Percentiles rank a stretch among this genome's conserved stretches.
These are phyloP conservation scores for Arachnomyces sp. DNA, from an alignment of 2,329 filamentous ascomycete species.

Conservation along the genomic window DNA sequence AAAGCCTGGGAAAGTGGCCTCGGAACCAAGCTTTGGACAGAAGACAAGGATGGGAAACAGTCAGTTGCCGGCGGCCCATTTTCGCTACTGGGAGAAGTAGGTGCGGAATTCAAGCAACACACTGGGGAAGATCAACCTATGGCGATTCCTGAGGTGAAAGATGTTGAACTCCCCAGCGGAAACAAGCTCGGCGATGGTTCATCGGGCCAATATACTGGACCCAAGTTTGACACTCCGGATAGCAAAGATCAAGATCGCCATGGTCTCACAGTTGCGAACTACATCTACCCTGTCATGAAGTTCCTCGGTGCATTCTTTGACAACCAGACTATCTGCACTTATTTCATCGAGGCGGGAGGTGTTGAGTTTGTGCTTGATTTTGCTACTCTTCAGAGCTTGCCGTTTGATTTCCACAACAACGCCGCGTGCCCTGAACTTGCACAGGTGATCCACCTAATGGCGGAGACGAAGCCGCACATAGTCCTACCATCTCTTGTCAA, in stretches of 20 bases:
- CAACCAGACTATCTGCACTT: conserved; percentile 63
- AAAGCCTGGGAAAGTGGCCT: conserved; percentile 63
- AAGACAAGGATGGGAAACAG: conserved; percentile 51
- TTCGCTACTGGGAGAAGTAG: conserved; percentile 29
- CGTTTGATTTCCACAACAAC: conserved; percentile 62
- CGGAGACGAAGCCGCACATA: conserved; percentile 72
- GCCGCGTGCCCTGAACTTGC: conserved; percentile 63
- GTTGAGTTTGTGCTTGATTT: conserved; percentile 80
- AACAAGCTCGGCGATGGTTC: conserved; percentile 27
- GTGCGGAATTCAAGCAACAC: conserved; percentile 20
- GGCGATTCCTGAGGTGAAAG: conserved; percentile 22
- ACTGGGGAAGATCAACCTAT: conserved; percentile 18
- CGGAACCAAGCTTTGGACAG: conserved; percentile 70
- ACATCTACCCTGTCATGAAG: conserved; percentile 65
- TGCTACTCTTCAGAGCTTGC: conserved; percentile 71
- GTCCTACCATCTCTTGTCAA: conserved; percentile 74
- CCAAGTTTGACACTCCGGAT: conserved; percentile 22
- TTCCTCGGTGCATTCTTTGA: conserved; percentile 73
- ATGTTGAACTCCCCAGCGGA: conserved; percentile 29
- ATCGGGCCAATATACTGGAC: conserved; percentile 20
- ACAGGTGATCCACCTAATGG: conserved; percentile 66
- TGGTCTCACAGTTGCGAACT: conserved; percentile 54
- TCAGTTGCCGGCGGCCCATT: conserved; percentile 51
- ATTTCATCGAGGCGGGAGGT: conserved; percentile 71
- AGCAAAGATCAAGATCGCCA: conserved; percentile 44